Percentiles rank a stretch among this genome's conserved stretches.
Conservation (phyloP, 257 asterid genomes). For the Nicotiana benthamiana region DNA sequence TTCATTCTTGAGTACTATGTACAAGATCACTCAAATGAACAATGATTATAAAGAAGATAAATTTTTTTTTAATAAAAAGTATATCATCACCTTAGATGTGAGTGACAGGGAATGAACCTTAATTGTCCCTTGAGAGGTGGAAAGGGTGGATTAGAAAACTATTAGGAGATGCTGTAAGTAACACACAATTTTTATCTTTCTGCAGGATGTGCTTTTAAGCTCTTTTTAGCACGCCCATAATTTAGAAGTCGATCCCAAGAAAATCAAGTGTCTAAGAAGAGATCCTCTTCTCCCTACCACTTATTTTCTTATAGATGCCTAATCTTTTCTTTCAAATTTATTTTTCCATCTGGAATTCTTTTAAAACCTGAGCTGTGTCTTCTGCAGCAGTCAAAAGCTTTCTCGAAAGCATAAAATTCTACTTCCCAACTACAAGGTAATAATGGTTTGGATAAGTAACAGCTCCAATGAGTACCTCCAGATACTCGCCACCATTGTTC, state of each 20-base stretch:
- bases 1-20: neutral
- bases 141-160: neutral
- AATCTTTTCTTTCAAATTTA: neutral
- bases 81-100: neutral
- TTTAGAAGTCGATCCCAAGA: neutral
- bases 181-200: neutral
- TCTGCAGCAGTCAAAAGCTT: neutral
- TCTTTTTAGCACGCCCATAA: neutral
- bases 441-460: neutral
- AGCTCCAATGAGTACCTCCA: slow-evolving; percentile 5
- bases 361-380: neutral
- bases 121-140: neutral
- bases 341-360: neutral
- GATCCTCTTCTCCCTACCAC: neutral
- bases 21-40: neutral
- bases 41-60: neutral
- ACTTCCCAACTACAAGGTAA: neutral
- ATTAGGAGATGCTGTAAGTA: neutral
- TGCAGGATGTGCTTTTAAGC: neutral
- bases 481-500: neutral
- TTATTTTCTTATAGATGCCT: neutral
- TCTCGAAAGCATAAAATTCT: slow-evolving; percentile 1
- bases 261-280: neutral
- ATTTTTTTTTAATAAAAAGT: neutral
- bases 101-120: neutral